Evolutionary conservation across 1,284 basidiomycete genomes (phyloP), one percentile per base, ranked within the genome.

Genomic region (Cutaneotrichosporon curvatum): DNA sequence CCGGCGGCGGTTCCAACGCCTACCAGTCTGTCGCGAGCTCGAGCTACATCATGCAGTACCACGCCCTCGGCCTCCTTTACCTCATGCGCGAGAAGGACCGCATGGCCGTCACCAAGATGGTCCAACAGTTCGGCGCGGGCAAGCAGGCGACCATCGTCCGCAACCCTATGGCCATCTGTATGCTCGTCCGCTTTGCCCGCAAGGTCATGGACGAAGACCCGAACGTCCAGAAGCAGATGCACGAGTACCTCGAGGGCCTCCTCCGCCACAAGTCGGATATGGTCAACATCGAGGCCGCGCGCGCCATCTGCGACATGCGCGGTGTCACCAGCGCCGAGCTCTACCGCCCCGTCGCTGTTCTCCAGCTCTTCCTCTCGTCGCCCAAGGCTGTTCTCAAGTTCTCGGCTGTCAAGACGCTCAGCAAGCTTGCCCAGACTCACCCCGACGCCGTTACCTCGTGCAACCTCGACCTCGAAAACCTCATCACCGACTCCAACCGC

Each of bases 71-170:
- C 31, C 75, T 98, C 48, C 76, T 99, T 44, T 96, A 96, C 71
- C 77, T 92, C 55, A 96, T 98, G 61, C 82, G 95, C 36, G 89
- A 95, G 68, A 89, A 95, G 68, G 95, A 99, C 74, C 78, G 95
- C 57, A 98, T 98, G 91, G 95, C 95, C 2, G 82, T 98, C 44
- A 96, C 90, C 37, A 99, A 98, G 76, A 92, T 98, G 85, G 91
- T 99, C 42, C 95, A 98, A 73, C 94, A 97, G 70, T 79, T 91
- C 31, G 88, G 88, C 34, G 88, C 88, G 1, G 67, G 67, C 34
- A 75, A 74, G 53, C 90, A 89, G 68, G 84, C 85, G 41, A 83
- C 83, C 15, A 82, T 84, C 18, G 72, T 99, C 55, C 88, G 92
- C 75, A 98, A 91, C 67, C 84, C 95, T 4, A 91, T 94, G 85